Evolutionary conservation across 768 basidiomycete genomes (phyloP).

Genomic region (Tylopilus felleus): DNA sequence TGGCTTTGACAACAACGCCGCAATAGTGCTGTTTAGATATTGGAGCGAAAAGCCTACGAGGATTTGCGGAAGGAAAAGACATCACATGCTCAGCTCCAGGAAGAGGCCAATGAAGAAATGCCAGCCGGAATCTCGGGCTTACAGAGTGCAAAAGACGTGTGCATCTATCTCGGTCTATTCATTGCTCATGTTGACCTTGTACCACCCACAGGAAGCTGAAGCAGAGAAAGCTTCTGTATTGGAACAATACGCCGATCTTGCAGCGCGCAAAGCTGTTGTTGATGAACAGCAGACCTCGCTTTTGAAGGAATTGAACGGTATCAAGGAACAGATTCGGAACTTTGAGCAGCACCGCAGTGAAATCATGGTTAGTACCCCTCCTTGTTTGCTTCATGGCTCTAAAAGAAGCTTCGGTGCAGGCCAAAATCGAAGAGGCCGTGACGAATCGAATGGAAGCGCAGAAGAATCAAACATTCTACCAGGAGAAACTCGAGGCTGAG

Average conservation of each 20-base stretch:
- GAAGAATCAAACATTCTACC: slow-evolving; percentile 44
- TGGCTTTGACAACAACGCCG: background rate
- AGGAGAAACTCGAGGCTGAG: slow-evolving; percentile 51
- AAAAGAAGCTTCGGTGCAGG: slow-evolving; percentile 33
- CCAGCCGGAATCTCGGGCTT: slow-evolving; percentile 60
- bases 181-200: slow-evolving; percentile 1
- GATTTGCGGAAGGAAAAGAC: slow-evolving; percentile 34
- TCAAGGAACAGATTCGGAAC: slow-evolving; percentile 50
- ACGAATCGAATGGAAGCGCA: slow-evolving; percentile 49
- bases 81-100: slow-evolving; percentile 42
- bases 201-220: slow-evolving; percentile 46
- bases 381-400: background rate
- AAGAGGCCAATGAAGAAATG: slow-evolving; percentile 66
- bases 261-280: slow-evolving; percentile 42
- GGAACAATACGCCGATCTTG: slow-evolving; percentile 48
- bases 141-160: slow-evolving; percentile 51
- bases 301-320: slow-evolving; percentile 39
- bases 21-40: slow-evolving; percentile 9
- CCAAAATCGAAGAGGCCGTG: slow-evolving; percentile 47
- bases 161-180: slow-evolving; percentile 12
- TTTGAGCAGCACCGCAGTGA: slow-evolving; percentile 44
- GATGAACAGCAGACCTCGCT: slow-evolving; percentile 45
- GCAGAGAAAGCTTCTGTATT: slow-evolving; percentile 46
- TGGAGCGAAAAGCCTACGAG: slow-evolving; percentile 23
- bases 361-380: slow-evolving; percentile 40